A percentile compares a stretch with the other conserved stretches of the same genome.
phyloP scores from a whole-genome alignment of 768 basidiomycete species.

The Tricholoma bakamatsutake region DNA sequence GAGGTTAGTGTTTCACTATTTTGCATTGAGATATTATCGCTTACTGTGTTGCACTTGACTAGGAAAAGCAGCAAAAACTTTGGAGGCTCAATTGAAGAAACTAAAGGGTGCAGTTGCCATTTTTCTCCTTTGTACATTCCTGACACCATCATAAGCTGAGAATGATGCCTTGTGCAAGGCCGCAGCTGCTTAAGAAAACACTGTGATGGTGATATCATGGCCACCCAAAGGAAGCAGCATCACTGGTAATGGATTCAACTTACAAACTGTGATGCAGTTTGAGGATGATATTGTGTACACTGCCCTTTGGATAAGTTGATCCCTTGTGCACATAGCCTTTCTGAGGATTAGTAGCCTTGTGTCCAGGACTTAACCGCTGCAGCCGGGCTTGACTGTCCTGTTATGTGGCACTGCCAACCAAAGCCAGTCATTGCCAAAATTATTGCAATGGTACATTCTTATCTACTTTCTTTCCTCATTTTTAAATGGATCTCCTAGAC shows the following conservation, averaged over 20 bases:
- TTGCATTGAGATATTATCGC: background rate
- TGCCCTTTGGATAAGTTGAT: background rate
- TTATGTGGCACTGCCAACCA: background rate
- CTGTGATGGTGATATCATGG: background rate
- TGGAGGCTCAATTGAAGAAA: background rate
- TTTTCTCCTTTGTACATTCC: background rate
- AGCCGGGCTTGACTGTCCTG: background rate
- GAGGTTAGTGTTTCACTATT: background rate
- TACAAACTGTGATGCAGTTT: background rate
- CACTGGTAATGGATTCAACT: background rate
- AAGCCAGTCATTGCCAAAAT: background rate
- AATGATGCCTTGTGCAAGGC: background rate
- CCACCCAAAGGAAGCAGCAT: background rate
- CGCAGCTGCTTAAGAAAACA: background rate
- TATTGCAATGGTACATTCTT: slow-evolving; percentile 1
- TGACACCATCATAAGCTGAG: background rate
- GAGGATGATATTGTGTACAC: background rate
- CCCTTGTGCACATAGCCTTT: background rate
- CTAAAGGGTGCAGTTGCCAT: background rate
- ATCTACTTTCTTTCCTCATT: background rate
- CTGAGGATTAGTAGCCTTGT: background rate
- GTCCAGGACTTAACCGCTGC: background rate
- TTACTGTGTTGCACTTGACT: background rate
- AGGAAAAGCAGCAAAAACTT: background rate
- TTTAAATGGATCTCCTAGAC: background rate